Conservation (phyloP, 495 filamentous ascomycete genomes). For the Aspergillus bridgeri region DNA sequence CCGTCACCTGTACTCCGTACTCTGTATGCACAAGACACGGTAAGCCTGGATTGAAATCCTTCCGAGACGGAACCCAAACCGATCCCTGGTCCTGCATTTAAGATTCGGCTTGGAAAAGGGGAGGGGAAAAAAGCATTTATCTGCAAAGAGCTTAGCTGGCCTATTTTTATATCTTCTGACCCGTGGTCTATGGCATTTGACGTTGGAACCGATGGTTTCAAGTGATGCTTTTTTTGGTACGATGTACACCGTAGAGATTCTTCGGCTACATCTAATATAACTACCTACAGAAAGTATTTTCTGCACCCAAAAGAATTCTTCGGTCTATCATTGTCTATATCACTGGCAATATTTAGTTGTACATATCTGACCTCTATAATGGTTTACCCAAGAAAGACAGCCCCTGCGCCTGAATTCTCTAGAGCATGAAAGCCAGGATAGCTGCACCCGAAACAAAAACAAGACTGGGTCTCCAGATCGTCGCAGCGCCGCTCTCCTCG, state of each 20-base stretch:
- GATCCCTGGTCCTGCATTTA: neutral
- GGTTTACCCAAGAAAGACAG: too few species aligned
- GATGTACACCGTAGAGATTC: too few species aligned
- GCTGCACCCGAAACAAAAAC: neutral
- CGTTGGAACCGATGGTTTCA: neutral
- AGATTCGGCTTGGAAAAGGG: too few species aligned
- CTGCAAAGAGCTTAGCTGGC: neutral
- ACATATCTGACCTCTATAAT: neutral
- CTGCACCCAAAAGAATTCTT: too few species aligned
- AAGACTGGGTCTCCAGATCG: neutral
- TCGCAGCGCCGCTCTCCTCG: neutral
- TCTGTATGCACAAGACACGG: neutral
- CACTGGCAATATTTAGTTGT: neutral
- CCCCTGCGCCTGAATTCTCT: neutral
- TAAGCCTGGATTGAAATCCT: neutral
- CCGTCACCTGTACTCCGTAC: too few species aligned
- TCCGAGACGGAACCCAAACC: neutral
- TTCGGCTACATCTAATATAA: too few species aligned
- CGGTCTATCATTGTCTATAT: neutral
- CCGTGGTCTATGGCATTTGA: neutral
- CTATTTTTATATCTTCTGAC: neutral
- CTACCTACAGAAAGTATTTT: too few species aligned
- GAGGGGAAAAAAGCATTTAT: neutral
- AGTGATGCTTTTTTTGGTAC: too few species aligned
- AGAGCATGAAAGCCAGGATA: neutral